Evolutionary conservation across 139 green algal genomes (phyloP).

Genomic region (Mychonastes homosphaera): DNA sequence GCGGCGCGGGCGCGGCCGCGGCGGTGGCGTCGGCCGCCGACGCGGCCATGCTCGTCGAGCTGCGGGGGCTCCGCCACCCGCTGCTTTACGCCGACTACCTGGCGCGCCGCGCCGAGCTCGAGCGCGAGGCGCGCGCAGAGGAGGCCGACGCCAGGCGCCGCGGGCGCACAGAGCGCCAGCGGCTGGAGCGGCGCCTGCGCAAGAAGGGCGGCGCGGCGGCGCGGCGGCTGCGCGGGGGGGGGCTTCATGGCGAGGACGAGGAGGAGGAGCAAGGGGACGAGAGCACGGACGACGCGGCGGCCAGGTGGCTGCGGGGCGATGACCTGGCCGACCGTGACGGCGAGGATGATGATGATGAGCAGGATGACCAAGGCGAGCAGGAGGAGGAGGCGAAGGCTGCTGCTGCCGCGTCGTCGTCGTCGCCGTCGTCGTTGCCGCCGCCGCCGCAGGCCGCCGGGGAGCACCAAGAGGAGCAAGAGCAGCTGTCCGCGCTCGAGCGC

Average conservation of each 20-base stretch:
- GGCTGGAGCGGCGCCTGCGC: slow-evolving; percentile 1
- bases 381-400: no score
- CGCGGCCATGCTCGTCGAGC: slow-evolving; percentile 26
- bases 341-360: no score
- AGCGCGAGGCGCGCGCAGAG: slow-evolving; percentile 18
- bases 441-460: no score
- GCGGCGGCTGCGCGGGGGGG: slow-evolving; percentile 2
- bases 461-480: not conserved
- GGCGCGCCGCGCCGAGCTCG: slow-evolving; percentile 18
- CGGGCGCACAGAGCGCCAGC: slow-evolving; percentile 3
- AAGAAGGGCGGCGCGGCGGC: not conserved
- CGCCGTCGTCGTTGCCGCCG: no score
- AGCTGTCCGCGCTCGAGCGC: not conserved
- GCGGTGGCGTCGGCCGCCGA: slow-evolving; percentile 6
- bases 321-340: no score
- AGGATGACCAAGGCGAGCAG: no score
- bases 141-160: not conserved
- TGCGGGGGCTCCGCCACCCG: slow-evolving; percentile 51
- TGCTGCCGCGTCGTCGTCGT: no score
- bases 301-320: not conserved
- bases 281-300: slow-evolving; percentile 1
- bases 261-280: not conserved
- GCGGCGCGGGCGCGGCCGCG: not conserved
- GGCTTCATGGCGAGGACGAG: not conserved
- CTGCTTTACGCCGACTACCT: slow-evolving; percentile 61